Evolutionary conservation across 352 stramenopile genomes (phyloP).

Genomic region (Globisporangium viniferum): DNA sequence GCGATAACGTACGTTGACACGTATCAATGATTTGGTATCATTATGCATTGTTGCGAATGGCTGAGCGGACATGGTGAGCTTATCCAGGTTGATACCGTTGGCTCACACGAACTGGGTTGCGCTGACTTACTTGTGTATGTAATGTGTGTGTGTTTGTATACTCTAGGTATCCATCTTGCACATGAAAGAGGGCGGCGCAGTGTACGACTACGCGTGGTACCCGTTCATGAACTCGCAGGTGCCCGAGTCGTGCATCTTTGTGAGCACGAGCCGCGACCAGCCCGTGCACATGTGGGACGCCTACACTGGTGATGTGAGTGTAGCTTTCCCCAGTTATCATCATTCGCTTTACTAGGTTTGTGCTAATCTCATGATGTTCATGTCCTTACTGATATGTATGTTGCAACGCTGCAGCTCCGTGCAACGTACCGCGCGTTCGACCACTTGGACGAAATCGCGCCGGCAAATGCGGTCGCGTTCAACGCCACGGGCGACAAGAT

Average conservation of each 20-base stretch:
- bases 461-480: slow-evolving; percentile 78
- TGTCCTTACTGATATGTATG: background rate
- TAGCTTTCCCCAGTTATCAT: no score
- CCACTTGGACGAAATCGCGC: slow-evolving; percentile 83
- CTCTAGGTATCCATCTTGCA: slow-evolving; percentile 30
- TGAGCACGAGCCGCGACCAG: slow-evolving; percentile 82
- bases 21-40: no score
- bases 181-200: slow-evolving; percentile 63
- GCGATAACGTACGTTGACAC: background rate
- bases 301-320: slow-evolving; percentile 61
- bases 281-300: slow-evolving; percentile 92
- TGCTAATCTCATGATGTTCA: background rate
- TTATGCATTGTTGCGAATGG: no score
- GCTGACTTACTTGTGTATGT: background rate
- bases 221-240: slow-evolving; percentile 79
- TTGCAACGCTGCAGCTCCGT: slow-evolving; percentile 33
- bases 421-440: slow-evolving; percentile 83
- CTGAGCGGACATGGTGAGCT: no score
- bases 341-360: no score
- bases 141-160: background rate
- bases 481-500: slow-evolving; percentile 77
- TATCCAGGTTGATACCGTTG: background rate
- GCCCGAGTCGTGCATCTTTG: slow-evolving; percentile 81
- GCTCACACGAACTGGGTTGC: background rate
- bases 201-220: slow-evolving; percentile 90